Percentiles rank a stretch among this genome's conserved stretches.
Conservation (phyloP, 169 alveolate species). For the Eimeria necatrix region DNA sequence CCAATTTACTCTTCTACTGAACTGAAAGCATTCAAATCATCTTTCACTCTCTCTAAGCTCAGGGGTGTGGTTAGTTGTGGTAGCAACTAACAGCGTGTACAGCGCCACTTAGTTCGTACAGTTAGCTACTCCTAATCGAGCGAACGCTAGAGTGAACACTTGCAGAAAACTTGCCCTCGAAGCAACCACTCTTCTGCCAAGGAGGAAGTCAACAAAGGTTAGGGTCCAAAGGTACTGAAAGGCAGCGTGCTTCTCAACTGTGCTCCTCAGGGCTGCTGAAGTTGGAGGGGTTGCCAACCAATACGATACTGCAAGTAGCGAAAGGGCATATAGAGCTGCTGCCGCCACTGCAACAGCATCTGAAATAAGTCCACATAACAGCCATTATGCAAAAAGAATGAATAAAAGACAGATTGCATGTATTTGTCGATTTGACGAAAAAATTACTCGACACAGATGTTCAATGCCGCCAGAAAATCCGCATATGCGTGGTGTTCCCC, state of each 20-base stretch:
- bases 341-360: slow-evolving; percentile 43
- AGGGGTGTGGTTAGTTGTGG: too few species aligned
- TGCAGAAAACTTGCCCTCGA: slow-evolving; percentile 4
- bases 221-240: slow-evolving; percentile 51
- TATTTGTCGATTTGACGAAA: too few species aligned
- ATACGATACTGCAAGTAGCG: slow-evolving; percentile 40
- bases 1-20: too few species aligned
- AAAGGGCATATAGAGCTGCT: slow-evolving; percentile 18
- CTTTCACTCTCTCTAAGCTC: too few species aligned
- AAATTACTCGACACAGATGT: too few species aligned
- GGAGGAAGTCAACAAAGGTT: slow-evolving; percentile 18
- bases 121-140: too few species aligned
- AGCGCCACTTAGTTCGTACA: too few species aligned
- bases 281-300: slow-evolving; percentile 51
- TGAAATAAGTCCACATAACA: neutral
- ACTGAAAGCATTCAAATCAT: too few species aligned
- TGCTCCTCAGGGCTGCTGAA: slow-evolving; percentile 7
- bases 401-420: too few species aligned
- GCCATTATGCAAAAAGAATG: neutral
- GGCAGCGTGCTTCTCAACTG: slow-evolving; percentile 27
- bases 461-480: too few species aligned
- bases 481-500: too few species aligned
- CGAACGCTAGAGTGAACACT: neutral
- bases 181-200: slow-evolving; percentile 37
- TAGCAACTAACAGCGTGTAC: too few species aligned